Base-by-base conservation (phyloP, 2,329 filamentous ascomycete species). In the Ophiostoma piceae region DNA sequence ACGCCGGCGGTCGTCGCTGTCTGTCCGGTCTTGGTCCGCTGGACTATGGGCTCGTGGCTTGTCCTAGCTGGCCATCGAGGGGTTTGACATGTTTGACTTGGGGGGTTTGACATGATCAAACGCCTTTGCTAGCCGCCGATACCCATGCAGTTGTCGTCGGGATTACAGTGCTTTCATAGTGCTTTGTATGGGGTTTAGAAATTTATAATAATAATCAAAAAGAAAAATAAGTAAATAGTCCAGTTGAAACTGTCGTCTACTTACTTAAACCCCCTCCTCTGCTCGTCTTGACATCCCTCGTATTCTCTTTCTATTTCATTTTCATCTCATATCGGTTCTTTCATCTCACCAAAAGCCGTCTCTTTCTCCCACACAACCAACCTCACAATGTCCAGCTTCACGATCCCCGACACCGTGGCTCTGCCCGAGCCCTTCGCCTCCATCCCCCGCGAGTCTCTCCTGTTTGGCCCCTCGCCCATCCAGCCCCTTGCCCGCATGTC, bases 381-480 rank as follows among this genome's bases (percentile, higher is more conserved):
- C 8, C 11, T 47, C 66, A 68, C 66, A 57, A 70, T 70, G 69
- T 35, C 69, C 22, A 60, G 57, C 35, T 35, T 66, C 14, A 51
- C 67, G 3, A 66, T 62, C 29, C 37, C 62, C 47, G 72, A 73
- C 51, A 37, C 68, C 29, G 72, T 73, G 14, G 39, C 51, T 54
- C 84, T 90, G 57, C 87, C 88, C 8, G 81, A 86, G 69, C 84
- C 85, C 26, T 89, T 90, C 75, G 84, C 85, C 69, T 83, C 83
- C 75, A 90, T 91, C 74, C 87, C 88, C 14, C 83, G 85, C 71
- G 80, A 86, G 74, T 77, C 81, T 11, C 84, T 91, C 74, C 85
- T 90, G 71, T 89, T 91, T 69, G 87, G 87, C 0, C 86, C 88
- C 19, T 90, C 89, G 0, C 89, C 88, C 39, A 89, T 92, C 75